These are phyloP conservation scores for Cryptococcus neoformans DNA, from an alignment of 1,284 basidiomycete species.

Conservation along the genomic window DNA sequence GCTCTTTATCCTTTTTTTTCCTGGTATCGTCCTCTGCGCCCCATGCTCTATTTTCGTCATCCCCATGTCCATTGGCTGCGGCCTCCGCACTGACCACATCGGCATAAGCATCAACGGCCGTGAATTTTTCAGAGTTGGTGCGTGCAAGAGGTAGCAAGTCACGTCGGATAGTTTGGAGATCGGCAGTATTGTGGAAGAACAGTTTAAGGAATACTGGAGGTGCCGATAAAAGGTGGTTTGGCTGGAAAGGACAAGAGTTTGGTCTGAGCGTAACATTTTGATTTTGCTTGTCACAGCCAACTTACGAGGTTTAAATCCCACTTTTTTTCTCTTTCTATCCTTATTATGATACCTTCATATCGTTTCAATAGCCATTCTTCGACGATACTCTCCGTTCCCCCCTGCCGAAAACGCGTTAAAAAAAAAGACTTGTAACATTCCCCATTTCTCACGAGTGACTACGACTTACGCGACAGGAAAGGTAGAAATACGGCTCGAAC, in stretches of 20 bases:
- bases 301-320: constrained; percentile 81
- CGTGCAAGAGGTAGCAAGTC: constrained; percentile 87
- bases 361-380: constrained; percentile 96
- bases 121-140: constrained; percentile 87
- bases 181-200: constrained; percentile 87
- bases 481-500: constrained; percentile 95
- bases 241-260: constrained; percentile 45
- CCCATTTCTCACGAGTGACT: too few relatives aligned
- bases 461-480: constrained; percentile 77
- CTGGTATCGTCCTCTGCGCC: constrained; percentile 55
- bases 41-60: constrained; percentile 51
- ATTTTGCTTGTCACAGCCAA: too few relatives aligned
- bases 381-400: constrained; percentile 80
- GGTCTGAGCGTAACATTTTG: too few relatives aligned
- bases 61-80: constrained; percentile 52
- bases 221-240: constrained; percentile 94
- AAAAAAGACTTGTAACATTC: background rate
- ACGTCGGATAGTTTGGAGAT: constrained; percentile 80
- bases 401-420: constrained; percentile 12
- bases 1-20: constrained; percentile 64
- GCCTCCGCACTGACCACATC: constrained; percentile 86
- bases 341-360: constrained; percentile 81
- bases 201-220: constrained; percentile 84
- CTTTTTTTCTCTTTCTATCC: constrained; percentile 74
- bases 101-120: constrained; percentile 96